Evolutionary conservation across 2,329 filamentous ascomycete species (phyloP).

Genomic region (Scytalidium sp.): DNA sequence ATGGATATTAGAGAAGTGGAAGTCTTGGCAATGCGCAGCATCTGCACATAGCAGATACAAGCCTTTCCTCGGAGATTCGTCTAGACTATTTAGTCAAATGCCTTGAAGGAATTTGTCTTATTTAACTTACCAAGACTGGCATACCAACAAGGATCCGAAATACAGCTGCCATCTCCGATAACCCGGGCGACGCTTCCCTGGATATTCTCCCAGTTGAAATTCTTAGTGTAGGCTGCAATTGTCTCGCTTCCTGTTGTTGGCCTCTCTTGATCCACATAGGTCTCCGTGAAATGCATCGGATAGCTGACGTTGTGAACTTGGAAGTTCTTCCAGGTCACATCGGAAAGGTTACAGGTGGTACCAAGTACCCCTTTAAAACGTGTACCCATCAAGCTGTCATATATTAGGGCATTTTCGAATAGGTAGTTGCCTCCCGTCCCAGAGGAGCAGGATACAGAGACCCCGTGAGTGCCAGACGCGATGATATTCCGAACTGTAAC

Average conservation of each 20-base stretch:
- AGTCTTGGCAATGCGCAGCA: conserved; percentile 15
- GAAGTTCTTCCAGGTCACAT: conserved; percentile 20
- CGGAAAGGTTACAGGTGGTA: conserved; percentile 18
- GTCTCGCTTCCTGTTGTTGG: conserved; percentile 7
- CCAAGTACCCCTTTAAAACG: conserved; percentile 20
- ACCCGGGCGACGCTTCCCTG: conserved; percentile 7
- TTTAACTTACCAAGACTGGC: neutral
- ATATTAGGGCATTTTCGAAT: conserved; percentile 18
- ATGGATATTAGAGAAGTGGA: conserved; percentile 14
- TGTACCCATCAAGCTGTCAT: conserved; percentile 16
- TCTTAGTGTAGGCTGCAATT: conserved; percentile 15
- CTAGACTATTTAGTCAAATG: no score
- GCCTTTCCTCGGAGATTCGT: conserved; percentile 12
- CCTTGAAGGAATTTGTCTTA: no score
- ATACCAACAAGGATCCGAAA: conserved; percentile 20
- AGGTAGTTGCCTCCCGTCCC: conserved; percentile 17
- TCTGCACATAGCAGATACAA: conserved; percentile 17
- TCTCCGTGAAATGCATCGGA: conserved; percentile 21
- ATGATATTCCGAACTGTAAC: conserved; percentile 18
- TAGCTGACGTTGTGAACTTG: conserved; percentile 17
- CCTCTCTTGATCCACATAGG: conserved; percentile 19
- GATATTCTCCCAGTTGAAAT: conserved; percentile 19
- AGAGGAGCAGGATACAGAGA: conserved; percentile 16
- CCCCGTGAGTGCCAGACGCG: conserved; percentile 18
- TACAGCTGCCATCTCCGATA: conserved; percentile 16